Evolutionary conservation across 352 stramenopile genomes (phyloP), one percentile per base, ranked within the genome.

Genomic region (Pythium rhizo-oryzae): DNA sequence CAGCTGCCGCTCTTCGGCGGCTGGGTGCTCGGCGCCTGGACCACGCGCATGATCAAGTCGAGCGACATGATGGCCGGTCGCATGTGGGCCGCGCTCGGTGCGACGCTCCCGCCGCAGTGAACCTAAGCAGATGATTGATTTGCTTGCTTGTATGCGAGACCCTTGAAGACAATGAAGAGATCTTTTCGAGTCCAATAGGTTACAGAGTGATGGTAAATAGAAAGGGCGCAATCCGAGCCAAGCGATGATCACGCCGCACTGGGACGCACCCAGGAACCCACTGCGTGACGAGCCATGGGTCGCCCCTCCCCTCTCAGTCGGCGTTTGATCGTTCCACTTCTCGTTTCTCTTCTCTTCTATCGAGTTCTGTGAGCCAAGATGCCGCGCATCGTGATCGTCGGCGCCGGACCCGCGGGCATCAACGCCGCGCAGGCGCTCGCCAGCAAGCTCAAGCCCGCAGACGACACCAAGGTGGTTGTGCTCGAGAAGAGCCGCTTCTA

Each of bases 401-500:
- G 83, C 47, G 82, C 74, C 35, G 84, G 84, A 1, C 65, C 79
- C n/a, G 84, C 77, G 1, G 84, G 84, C 24, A 71, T 90, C 52
- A 79, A 73, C 41, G 72, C 74, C n/a, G 59, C 58, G 13, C 77
- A 87, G 50, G 55, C 75, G 3, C 70, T 91, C 15, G 79, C 76
- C 15, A 69, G 69, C 59, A 66, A 67, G 19, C 72, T 92, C 25
- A 76, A 50, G 0, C 44, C 74, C 5, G 19, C 25, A 0, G 80
- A 91, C 52, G 58, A 82, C 23, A 75, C 69, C 15, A 69, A 88
- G 18, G 75, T 92, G 62, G 56, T 90, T 18, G 61, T 90, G 41
- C 57, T 91, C 0, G 82, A 91, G 60, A 91, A 93, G 59, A 85
- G 63, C 54, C 49, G 60, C 41, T 81, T 67, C 70, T 81, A 71